These are phyloP conservation scores for Pleurotus salmoneostramineus DNA, from an alignment of 768 basidiomycete species.

Conservation along the genomic window DNA sequence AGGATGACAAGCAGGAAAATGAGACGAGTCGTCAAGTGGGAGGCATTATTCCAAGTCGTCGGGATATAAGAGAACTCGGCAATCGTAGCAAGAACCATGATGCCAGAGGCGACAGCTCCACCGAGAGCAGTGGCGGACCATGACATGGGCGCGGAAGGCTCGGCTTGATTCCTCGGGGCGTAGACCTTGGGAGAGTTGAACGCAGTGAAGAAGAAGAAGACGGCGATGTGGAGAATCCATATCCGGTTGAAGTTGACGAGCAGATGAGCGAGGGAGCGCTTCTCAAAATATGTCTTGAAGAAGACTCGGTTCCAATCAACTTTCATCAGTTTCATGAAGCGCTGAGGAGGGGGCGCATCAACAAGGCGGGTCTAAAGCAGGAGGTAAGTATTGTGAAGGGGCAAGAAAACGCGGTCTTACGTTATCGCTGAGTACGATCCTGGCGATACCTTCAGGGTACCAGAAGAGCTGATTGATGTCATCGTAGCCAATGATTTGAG, in stretches of 20 bases:
- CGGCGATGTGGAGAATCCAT: slow-evolving; percentile 92
- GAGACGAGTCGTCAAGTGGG: slow-evolving; percentile 91
- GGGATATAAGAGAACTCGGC: slow-evolving; percentile 97
- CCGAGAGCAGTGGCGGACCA: slow-evolving; percentile 97
- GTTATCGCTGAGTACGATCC: slow-evolving; percentile 85
- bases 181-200: slow-evolving; percentile 95
- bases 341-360: slow-evolving; percentile 86
- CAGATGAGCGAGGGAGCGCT: slow-evolving; percentile 88
- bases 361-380: slow-evolving; percentile 76
- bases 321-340: slow-evolving; percentile 88
- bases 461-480: slow-evolving; percentile 99
- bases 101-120: slow-evolving; percentile 86
- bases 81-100: slow-evolving; percentile 92
- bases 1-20: slow-evolving; percentile 90
- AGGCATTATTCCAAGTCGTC: slow-evolving; percentile 98
- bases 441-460: slow-evolving; percentile 97
- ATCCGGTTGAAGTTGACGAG: slow-evolving; percentile 99
- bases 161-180: slow-evolving; percentile 58
- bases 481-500: slow-evolving; percentile 97
- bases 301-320: slow-evolving; percentile 94
- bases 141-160: slow-evolving; percentile 83
- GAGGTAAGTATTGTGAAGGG: slow-evolving; percentile 5
- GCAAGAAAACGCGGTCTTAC: slow-evolving; percentile 37
- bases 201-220: slow-evolving; percentile 98
- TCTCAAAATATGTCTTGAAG: slow-evolving; percentile 99